phyloP scores from a whole-genome alignment of 441 rosid species.

The Rhodomyrtus psidioides region DNA sequence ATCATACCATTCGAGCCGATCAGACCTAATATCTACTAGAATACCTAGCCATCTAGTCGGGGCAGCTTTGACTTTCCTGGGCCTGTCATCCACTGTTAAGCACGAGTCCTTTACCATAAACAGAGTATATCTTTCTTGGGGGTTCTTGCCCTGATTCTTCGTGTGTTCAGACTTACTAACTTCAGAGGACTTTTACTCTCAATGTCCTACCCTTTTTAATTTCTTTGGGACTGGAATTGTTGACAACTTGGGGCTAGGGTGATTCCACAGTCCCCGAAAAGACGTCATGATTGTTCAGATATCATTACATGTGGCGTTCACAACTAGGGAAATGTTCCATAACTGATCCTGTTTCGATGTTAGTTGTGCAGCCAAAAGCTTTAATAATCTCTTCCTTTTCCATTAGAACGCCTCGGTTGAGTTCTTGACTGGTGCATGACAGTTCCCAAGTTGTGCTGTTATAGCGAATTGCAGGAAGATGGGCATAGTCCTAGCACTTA shows the following conservation, averaged over 20 bases:
- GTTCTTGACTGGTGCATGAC: neutral
- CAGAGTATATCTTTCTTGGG: neutral
- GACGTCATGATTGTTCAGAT: no score
- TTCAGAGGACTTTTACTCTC: neutral
- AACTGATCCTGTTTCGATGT: no score
- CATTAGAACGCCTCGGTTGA: neutral
- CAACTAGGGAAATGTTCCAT: no score
- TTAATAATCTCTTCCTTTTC: neutral
- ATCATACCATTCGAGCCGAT: no score
- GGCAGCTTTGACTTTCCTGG: no score
- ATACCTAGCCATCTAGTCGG: no score
- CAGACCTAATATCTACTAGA: no score
- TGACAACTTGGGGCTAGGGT: neutral
- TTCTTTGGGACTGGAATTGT: neutral
- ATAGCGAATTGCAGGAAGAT: neutral
- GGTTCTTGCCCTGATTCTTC: neutral
- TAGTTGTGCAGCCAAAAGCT: neutral
- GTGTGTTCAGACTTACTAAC: neutral
- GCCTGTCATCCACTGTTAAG: no score
- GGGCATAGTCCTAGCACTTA: neutral
- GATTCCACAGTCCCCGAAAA: no score
- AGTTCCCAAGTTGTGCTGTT: neutral
- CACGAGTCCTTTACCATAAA: no score
- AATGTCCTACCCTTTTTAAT: neutral
- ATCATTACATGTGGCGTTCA: no score